Evolutionary conservation across 768 basidiomycete species (phyloP).

Genomic region (Kwoniella dendrophila): DNA sequence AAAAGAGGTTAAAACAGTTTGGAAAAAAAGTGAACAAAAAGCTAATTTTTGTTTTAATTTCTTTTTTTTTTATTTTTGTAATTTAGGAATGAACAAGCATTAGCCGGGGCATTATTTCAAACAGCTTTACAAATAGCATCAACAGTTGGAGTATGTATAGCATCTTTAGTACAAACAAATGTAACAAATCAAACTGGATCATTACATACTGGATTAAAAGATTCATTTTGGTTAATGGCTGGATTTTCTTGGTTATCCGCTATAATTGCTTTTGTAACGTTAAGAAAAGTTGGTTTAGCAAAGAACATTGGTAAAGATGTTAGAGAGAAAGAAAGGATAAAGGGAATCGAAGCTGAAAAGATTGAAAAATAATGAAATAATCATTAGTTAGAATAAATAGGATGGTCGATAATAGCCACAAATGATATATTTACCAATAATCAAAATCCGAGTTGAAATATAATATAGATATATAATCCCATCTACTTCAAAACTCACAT

Average conservation of each 20-base stretch:
- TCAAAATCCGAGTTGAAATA: no score
- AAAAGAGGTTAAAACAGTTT: no score
- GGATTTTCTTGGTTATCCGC: slow-evolving; percentile 26
- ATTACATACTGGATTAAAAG: slow-evolving; percentile 22
- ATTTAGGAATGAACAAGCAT: slow-evolving; percentile 30
- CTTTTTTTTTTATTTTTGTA: neutral
- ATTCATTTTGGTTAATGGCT: slow-evolving; percentile 30
- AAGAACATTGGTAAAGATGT: slow-evolving; percentile 25
- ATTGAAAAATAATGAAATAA: neutral
- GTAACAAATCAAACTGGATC: slow-evolving; percentile 11
- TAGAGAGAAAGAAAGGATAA: neutral
- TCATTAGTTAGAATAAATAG: neutral
- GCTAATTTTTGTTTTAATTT: neutral
- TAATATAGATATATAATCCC: no score
- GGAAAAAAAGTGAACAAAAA: neutral
- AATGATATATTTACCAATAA: no score
- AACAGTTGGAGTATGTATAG: slow-evolving; percentile 31
- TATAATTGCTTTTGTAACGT: slow-evolving; percentile 12
- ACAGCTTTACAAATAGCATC: slow-evolving; percentile 30
- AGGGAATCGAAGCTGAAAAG: neutral
- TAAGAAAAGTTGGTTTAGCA: slow-evolving; percentile 29
- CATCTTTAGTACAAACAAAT: slow-evolving; percentile 22
- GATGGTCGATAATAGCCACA: no score
- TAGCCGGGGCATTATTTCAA: slow-evolving; percentile 39
- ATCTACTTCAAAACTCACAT: no score